A percentile compares a stretch with the other conserved stretches of the same genome.
Evolutionary conservation across 352 stramenopile genomes (phyloP).

Genomic region (Phytophthora europaea): DNA sequence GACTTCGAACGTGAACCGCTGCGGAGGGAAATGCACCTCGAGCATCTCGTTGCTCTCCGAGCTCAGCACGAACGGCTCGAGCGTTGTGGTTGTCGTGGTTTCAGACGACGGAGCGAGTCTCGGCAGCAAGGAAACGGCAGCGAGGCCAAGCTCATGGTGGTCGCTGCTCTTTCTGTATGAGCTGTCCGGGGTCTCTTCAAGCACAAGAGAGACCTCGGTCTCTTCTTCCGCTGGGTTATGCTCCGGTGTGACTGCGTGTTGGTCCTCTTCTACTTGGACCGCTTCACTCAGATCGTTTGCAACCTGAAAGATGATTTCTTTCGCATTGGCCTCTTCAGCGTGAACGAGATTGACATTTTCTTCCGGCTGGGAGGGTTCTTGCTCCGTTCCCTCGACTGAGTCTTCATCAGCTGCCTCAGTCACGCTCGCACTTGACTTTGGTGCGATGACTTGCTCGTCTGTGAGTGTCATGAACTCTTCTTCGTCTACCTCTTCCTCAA

Average conservation of each 20-base stretch:
- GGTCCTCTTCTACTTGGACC: slow-evolving; percentile 7
- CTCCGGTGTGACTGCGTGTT: not conserved
- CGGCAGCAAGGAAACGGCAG: slow-evolving; percentile 10
- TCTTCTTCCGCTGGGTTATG: slow-evolving; percentile 9
- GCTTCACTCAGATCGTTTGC: slow-evolving; percentile 23
- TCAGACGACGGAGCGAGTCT: slow-evolving; percentile 1
- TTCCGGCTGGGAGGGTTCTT: not conserved
- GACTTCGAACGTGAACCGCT: slow-evolving; percentile 44
- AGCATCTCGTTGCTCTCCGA: slow-evolving; percentile 23
- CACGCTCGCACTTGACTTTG: not conserved
- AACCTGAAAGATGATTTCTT: slow-evolving; percentile 13
- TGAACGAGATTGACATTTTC: not conserved
- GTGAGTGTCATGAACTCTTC: not conserved
- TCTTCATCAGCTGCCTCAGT: not conserved
- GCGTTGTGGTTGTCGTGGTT: slow-evolving; percentile 14
- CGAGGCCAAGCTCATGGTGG: not conserved
- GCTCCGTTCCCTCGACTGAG: not conserved
- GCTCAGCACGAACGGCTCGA: slow-evolving; percentile 26
- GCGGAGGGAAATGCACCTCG: slow-evolving; percentile 16
- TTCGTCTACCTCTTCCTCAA: slow-evolving; percentile 3
- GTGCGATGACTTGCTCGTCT: slow-evolving; percentile 11
- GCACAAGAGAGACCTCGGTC: not conserved
- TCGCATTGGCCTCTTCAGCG: not conserved
- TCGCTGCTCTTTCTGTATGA: slow-evolving; percentile 18
- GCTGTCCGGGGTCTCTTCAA: not conserved